Base-by-base conservation (phyloP, 192 early-diverging fungal species). In the Entomortierella lignicola region DNA sequence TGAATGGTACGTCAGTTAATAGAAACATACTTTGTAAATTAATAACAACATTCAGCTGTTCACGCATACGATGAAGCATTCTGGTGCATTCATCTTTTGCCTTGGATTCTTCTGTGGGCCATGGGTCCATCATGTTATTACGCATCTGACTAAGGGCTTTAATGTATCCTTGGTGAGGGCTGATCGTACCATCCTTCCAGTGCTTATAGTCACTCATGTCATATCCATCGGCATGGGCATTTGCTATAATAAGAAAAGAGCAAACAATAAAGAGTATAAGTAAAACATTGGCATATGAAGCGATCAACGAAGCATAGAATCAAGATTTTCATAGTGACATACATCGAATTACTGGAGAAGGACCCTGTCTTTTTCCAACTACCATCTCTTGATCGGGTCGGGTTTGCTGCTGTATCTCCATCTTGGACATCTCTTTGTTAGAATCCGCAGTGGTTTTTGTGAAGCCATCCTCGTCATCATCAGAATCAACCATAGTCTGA, bases 31-130 rank as follows among this genome's bases (percentile, higher is more conserved):
- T 79, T 27, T 79, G 75, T 4, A 79, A 26, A 21, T 79, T 79
- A 25, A 79, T 79, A 15, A 79, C 75, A 5, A 79, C 65, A n/a
- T 79, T 79, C 29, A 79, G 42, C 30, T 79, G 75, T 39, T 79
- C 75, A 8, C 75, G 75, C 75, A 79, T 79, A 10, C 67, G 62
- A 41, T 79, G 75, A 4, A 79, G 57, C 15, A 79, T 55, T 51
- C 75, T 26, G 8, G 75, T 63, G 26, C 75, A 79, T 32, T 79
- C 75, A 55, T 70, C 75, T 29, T 66, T 69, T 32, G 75, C 75
- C 13, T 41, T 31, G 0, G 75, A 70, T 25, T 64, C 62, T 39
- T 79, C 75, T 0, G 25, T 23, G 10, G 75, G 75, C 75, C 75
- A 79, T 11, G 75, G 75, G 2, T 66, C 62, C 39, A 79, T 25